Conservation (phyloP, 805 yeast genomes). For the Starmerella floris region DNA sequence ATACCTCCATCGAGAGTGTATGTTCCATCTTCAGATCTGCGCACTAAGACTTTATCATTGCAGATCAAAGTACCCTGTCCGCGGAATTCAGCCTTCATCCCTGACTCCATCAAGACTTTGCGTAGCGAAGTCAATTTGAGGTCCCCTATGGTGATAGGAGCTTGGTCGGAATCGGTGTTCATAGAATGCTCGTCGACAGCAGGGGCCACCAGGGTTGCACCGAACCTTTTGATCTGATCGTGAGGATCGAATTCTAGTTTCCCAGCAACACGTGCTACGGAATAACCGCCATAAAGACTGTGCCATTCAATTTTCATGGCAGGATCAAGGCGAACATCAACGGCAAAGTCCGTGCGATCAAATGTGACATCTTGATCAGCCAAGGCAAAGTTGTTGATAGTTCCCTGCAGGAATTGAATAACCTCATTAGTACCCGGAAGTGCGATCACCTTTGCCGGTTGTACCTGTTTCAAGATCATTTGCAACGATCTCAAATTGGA, state of each 20-base stretch:
- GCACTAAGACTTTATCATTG: slow-evolving; percentile 58
- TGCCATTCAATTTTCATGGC: slow-evolving; percentile 69
- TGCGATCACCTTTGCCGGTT: slow-evolving; percentile 60
- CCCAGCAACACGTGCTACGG: slow-evolving; percentile 74
- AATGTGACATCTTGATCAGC: slow-evolving; percentile 10
- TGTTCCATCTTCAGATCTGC: slow-evolving; percentile 70
- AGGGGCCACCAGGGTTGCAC: slow-evolving; percentile 8
- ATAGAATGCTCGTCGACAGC: not conserved
- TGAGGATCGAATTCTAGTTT: slow-evolving; percentile 24
- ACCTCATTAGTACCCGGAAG: slow-evolving; percentile 30
- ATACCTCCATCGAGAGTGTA: slow-evolving; percentile 75
- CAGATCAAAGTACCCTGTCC: slow-evolving; percentile 89
- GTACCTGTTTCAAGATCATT: slow-evolving; percentile 62
- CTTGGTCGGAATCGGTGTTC: not conserved
- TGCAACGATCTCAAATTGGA: slow-evolving; percentile 73
- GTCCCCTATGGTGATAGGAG: slow-evolving; percentile 51
- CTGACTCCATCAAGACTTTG: slow-evolving; percentile 41
- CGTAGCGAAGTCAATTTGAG: slow-evolving; percentile 70
- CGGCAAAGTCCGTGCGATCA: slow-evolving; percentile 16
- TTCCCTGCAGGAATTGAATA: slow-evolving; percentile 7
- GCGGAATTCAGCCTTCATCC: slow-evolving; percentile 70
- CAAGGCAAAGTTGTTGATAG: slow-evolving; percentile 2
- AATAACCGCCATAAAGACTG: slow-evolving; percentile 60
- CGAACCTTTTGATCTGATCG: slow-evolving; percentile 6
- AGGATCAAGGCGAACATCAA: slow-evolving; percentile 48